Evolutionary conservation across 371 early-diverging fungal species (phyloP), one percentile per base, ranked within the genome.

Genomic region (Rhizopus stolonifer): DNA sequence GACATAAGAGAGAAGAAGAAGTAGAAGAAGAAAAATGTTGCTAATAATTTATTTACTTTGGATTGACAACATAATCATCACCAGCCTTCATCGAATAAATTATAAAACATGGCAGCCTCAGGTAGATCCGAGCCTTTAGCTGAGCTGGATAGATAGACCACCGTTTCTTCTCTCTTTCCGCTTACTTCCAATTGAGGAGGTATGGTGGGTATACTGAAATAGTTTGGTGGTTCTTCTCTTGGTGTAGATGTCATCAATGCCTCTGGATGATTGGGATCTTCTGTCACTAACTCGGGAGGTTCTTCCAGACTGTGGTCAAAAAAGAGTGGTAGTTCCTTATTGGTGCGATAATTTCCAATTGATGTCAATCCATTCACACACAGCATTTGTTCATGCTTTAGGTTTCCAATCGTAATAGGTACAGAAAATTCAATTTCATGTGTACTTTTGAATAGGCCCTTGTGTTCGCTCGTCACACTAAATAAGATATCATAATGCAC

Each of bases 141-240:
- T n/a, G 57, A 40, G n/a, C 71, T 62, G 22, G 77, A 56, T 21
- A 67, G 31, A 43, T 66, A 72, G 5, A 77, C 61, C 0, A 63
- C 58, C 14, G 61, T 65, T 44, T 77, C 77, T 38, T 65, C 61
- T 3, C 77, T 62, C 40, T 73, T 71, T 39, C 60, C 66, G 17
- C 53, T 33, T 14, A 64, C 10, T 19, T 65, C 64, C 18, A 70
- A 45, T 34, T 73, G 70, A 14, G 70, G 64, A 3, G 72, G 72
- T 36, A 69, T 33, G 18, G 64, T 51, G 0, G 69, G 67, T 25
- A 75, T 49, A 39, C 65, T 65, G 44, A 71, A 75, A 24, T 75
- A 75, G 43, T 64, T 75, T 1, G 76, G 76, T 15, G 76, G 76
- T n/a, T 69, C 69, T n/a, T 73, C 70, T 32, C 55, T 46, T 6